phyloP scores from a whole-genome alignment of 2,329 filamentous ascomycete species.

The Zopfia rhizophila region DNA sequence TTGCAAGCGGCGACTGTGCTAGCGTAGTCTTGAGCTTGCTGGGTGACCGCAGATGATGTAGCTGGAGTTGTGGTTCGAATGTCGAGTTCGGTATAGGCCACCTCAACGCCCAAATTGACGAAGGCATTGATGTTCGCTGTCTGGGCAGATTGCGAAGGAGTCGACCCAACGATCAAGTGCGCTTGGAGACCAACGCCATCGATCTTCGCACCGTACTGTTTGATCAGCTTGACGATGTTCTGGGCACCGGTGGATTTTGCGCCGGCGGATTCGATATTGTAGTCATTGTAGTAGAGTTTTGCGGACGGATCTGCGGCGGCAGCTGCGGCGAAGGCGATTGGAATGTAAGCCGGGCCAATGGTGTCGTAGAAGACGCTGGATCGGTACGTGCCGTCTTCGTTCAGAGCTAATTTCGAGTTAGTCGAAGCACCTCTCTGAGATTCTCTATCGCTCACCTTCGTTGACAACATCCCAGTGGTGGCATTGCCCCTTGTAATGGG shows the following conservation, averaged over 20 bases:
- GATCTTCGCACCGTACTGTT: conserved; percentile 43
- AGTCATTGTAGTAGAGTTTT: conserved; percentile 60
- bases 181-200: conserved; percentile 62
- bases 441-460: conserved; percentile 43
- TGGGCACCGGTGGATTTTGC: conserved; percentile 48
- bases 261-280: conserved; percentile 54
- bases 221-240: conserved; percentile 51
- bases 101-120: conserved; percentile 63
- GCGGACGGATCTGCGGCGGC: conserved; percentile 52
- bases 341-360: conserved; percentile 58
- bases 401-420: conserved; percentile 42
- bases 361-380: conserved; percentile 53
- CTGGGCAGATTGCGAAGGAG: conserved; percentile 43
- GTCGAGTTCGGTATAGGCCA: conserved; percentile 73
- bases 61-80: conserved; percentile 56
- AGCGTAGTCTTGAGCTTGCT: conserved; percentile 33
- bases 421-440: neutral
- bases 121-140: conserved; percentile 62
- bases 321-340: conserved; percentile 57
- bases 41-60: conserved; percentile 31
- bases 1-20: conserved; percentile 65
- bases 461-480: conserved; percentile 55
- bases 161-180: conserved; percentile 60
- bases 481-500: conserved; percentile 53
- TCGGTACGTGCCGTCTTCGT: conserved; percentile 59